Evolutionary conservation across 208 protist species (phyloP), one percentile per base, ranked within the genome.

Genomic region (Trypanosoma theileri): DNA sequence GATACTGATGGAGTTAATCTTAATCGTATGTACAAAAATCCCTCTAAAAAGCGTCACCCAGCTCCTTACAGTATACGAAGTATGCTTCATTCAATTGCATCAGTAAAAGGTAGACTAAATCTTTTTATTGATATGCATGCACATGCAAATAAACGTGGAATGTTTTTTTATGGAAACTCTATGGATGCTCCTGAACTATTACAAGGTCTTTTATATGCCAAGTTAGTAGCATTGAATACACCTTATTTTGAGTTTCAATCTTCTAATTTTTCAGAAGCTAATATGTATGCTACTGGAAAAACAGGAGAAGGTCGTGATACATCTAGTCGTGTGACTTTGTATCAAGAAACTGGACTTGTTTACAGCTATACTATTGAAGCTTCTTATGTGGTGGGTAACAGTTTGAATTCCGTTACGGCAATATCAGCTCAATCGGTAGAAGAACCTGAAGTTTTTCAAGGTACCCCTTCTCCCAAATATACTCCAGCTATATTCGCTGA

Each of bases 41-140:
- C 92, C 1, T 90, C 83, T 2, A 70, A 59, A 55, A 53, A 77
- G 62, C 70, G 72, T 14, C 93, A 98, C 69, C 94, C 94, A 13
- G 82, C 89, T 50, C 81, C 93, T 21, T 97, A 87, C 65, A 63
- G 76, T 41, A 68, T 97, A 26, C 60, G 80, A 51, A 56, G 75
- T 7, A 69, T 96, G 26, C 58, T 97, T 3, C 35, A 68, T 19
- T 69, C 79, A 2, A 67, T 97, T 14, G 55, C 69, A 21, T 45
- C 22, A 17, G 51, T 62, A 51, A 81, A 79, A 40, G 60, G 59
- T 22, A 60, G 68, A 31, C 72, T 98, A 7, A 66, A 79, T 9
- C 66, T 97, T 46, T 97, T 89, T 76, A 75, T 98, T 40, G 96
- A 98, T 74, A 94, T 98, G 77, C 96, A 98, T 73, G 95, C 91